These are phyloP conservation scores for Cryptosporidium canis DNA, from an alignment of 169 alveolate genomes.

Conservation along the genomic window DNA sequence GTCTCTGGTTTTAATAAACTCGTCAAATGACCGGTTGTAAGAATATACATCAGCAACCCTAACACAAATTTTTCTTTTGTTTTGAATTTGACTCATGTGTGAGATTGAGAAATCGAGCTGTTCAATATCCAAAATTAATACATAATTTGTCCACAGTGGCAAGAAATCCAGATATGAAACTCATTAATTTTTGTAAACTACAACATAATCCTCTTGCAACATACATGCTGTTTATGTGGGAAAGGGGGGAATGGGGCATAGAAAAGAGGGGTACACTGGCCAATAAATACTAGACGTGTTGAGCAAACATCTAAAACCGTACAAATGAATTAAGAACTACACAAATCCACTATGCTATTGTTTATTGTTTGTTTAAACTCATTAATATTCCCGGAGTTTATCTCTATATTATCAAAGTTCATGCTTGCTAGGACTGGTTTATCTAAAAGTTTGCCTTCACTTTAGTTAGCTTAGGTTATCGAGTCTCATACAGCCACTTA, in stretches of 20 bases:
- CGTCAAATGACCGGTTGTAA: background rate
- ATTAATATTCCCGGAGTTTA: background rate
- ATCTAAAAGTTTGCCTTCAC: slow-evolving; percentile 1
- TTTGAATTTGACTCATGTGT: background rate
- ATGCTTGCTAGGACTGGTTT: slow-evolving; percentile 11
- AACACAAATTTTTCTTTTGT: background rate
- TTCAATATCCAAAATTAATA: background rate
- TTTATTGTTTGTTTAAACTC: background rate
- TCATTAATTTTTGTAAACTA: background rate
- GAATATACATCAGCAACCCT: slow-evolving; percentile 10
- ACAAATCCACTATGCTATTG: background rate
- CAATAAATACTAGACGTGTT: background rate
- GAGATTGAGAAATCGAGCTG: background rate
- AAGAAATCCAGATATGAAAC: background rate
- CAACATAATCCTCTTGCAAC: background rate
- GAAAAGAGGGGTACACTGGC: no score
- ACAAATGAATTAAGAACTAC: background rate
- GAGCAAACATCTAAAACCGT: background rate
- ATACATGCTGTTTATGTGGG: slow-evolving; percentile 6
- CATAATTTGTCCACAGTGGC: background rate
- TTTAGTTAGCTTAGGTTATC: background rate
- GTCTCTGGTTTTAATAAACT: background rate
- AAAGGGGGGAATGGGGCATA: background rate
- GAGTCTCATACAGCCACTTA: slow-evolving; percentile 1
- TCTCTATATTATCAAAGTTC: background rate